Percentiles rank a stretch among this genome's conserved stretches.
Evolutionary conservation across 768 basidiomycete species (phyloP).

Genomic region (Cytidiella melzeri): DNA sequence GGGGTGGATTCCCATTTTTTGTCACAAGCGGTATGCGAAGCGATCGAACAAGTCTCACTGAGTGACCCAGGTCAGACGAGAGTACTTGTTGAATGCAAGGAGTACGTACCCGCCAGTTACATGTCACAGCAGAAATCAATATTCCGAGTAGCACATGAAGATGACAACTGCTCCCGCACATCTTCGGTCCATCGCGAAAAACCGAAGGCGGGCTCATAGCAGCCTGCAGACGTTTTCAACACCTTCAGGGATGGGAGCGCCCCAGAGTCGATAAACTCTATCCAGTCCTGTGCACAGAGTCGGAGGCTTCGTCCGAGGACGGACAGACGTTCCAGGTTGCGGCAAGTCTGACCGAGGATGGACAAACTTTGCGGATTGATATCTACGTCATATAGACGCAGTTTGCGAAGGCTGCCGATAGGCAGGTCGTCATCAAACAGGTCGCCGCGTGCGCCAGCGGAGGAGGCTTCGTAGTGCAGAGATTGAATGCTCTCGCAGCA

Average conservation of each 20-base stretch:
- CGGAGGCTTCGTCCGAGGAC: conserved; percentile 35
- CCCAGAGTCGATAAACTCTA: conserved; percentile 31
- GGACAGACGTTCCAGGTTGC: conserved; percentile 34
- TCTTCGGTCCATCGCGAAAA: conserved; percentile 28
- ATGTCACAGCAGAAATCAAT: conserved; percentile 4
- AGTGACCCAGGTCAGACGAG: no score
- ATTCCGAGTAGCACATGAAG: conserved; percentile 17
- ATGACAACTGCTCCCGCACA: conserved; percentile 14
- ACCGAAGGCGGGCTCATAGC: conserved; percentile 31
- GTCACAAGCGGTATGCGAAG: no score
- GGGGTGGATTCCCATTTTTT: no score
- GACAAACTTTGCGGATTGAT: conserved; percentile 32
- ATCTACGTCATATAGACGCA: conserved; percentile 38
- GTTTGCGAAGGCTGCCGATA: conserved; percentile 27
- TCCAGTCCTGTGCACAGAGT: conserved; percentile 38
- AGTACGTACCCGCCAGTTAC: background rate
- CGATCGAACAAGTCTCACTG: no score
- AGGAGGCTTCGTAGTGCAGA: conserved; percentile 38
- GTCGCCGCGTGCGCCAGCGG: conserved; percentile 18
- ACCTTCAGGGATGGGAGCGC: conserved; percentile 29
- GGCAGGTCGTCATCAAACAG: conserved; percentile 29
- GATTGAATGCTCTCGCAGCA: conserved; percentile 34
- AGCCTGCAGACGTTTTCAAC: conserved; percentile 35
- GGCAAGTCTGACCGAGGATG: conserved; percentile 30
- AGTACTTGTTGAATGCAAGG: no score